Conservation (phyloP, 2,329 filamentous ascomycete species). For the Diaporthe sp. region DNA sequence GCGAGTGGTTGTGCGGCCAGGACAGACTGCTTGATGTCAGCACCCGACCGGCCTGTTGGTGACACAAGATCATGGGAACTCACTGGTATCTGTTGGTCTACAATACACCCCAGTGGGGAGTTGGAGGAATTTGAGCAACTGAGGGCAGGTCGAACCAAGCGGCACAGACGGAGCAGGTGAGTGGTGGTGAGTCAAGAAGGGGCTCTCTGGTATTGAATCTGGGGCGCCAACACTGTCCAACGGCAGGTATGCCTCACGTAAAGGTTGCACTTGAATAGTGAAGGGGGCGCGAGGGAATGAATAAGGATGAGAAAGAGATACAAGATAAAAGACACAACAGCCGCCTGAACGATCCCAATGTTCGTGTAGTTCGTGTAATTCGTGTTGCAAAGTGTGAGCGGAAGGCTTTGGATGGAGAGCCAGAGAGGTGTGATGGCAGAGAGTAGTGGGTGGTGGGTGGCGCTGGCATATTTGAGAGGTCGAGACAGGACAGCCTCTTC, state of each 20-base stretch:
- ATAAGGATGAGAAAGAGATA: background rate
- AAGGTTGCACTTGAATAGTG: background rate
- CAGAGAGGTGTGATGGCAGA: background rate
- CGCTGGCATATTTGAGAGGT: background rate
- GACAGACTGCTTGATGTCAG: conserved; percentile 5
- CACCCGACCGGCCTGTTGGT: background rate
- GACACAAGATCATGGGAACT: background rate
- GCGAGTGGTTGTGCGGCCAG: background rate
- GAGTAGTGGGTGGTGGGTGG: background rate
- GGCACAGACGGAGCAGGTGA: background rate
- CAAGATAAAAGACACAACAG: background rate
- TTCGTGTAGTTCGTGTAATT: background rate
- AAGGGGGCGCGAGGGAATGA: background rate
- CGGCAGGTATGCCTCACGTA: background rate
- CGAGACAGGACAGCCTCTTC: background rate
- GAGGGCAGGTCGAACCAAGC: background rate
- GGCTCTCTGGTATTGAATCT: background rate
- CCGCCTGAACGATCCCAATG: background rate
- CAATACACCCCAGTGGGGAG: background rate
- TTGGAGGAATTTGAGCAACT: background rate
- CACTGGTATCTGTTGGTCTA: background rate
- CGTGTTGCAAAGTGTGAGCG: background rate
- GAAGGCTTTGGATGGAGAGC: background rate
- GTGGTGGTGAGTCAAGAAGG: background rate
- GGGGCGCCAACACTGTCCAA: background rate